phyloP scores from a whole-genome alignment of 495 filamentous ascomycete species.

The Penicillium malachiteum region DNA sequence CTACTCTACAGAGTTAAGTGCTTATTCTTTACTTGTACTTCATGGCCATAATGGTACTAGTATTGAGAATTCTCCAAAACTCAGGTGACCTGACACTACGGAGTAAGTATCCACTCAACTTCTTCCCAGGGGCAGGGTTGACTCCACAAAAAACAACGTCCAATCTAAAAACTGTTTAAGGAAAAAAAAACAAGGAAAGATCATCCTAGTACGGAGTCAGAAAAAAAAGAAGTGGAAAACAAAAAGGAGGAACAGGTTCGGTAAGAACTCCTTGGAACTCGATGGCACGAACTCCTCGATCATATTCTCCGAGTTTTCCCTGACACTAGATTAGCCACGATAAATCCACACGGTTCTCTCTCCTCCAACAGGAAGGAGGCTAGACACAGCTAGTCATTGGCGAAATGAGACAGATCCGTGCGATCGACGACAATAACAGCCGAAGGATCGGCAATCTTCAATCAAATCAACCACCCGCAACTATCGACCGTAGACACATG shows the following conservation, averaged over 20 bases:
- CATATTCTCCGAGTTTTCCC: not conserved
- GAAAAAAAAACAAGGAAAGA: not conserved
- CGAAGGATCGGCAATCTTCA: constrained; percentile 35
- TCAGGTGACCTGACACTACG: too few relatives aligned
- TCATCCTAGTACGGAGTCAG: not conserved
- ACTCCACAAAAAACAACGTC: not conserved
- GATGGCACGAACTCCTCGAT: not conserved
- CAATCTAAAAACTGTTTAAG: not conserved
- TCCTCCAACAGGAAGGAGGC: constrained; percentile 18
- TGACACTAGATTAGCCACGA: not conserved
- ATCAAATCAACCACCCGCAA: constrained; percentile 28
- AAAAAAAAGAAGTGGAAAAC: not conserved
- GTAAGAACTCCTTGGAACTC: not conserved
- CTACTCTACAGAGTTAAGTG: too few relatives aligned
- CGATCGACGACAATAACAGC: constrained; percentile 18
- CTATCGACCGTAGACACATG: constrained; percentile 11
- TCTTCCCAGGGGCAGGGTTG: not conserved
- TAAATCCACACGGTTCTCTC: constrained; percentile 7
- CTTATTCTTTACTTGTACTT: too few relatives aligned
- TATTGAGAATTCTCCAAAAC: too few relatives aligned
- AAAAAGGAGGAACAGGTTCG: constrained; percentile 8
- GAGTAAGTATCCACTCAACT: not conserved
- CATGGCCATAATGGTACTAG: too few relatives aligned
- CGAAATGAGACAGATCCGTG: constrained; percentile 25
- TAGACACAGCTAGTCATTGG: constrained; percentile 6